Evolutionary conservation across 441 rosid genomes (phyloP).

Genomic region (Bruguiera hainesii): DNA sequence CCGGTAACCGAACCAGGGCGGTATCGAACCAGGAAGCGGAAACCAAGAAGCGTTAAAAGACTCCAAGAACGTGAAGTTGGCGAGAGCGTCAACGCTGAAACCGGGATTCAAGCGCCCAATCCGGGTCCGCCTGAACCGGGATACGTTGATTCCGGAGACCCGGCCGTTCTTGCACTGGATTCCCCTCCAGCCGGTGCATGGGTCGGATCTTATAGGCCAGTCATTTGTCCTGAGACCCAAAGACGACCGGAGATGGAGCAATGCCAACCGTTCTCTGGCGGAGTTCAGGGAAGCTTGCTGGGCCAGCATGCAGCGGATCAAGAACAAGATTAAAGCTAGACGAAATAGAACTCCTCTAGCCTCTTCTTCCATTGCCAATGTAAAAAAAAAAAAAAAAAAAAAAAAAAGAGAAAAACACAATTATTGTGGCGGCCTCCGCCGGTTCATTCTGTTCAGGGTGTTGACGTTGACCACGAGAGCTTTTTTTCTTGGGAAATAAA

Average conservation of each 20-base stretch:
- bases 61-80: slow-evolving; percentile 49
- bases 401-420: too few relatives aligned
- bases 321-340: slow-evolving; percentile 23
- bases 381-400: too few relatives aligned
- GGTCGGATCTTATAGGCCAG: slow-evolving; percentile 81
- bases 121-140: slow-evolving; percentile 75
- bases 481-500: too few relatives aligned
- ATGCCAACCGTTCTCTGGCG: slow-evolving; percentile 42
- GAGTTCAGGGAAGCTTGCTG: slow-evolving; percentile 38
- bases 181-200: slow-evolving; percentile 71
- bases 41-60: slow-evolving; percentile 79
- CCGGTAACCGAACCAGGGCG: slow-evolving; percentile 63
- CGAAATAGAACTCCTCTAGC: slow-evolving; percentile 7
- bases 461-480: too few relatives aligned
- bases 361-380: slow-evolving; percentile 28
- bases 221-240: slow-evolving; percentile 70
- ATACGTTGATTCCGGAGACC: slow-evolving; percentile 59
- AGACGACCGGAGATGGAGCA: slow-evolving; percentile 73
- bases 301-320: slow-evolving; percentile 35
- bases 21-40: slow-evolving; percentile 67
- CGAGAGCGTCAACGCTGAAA: slow-evolving; percentile 64
- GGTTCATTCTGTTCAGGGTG: slow-evolving; percentile 2
- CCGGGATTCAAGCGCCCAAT: slow-evolving; percentile 51
- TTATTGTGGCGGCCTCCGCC: background rate
- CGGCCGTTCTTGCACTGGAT: slow-evolving; percentile 55